Percentiles rank a stretch among this genome's conserved stretches.
phyloP scores from a whole-genome alignment of 257 asterid species.

The Haberlea rhodopensis region DNA sequence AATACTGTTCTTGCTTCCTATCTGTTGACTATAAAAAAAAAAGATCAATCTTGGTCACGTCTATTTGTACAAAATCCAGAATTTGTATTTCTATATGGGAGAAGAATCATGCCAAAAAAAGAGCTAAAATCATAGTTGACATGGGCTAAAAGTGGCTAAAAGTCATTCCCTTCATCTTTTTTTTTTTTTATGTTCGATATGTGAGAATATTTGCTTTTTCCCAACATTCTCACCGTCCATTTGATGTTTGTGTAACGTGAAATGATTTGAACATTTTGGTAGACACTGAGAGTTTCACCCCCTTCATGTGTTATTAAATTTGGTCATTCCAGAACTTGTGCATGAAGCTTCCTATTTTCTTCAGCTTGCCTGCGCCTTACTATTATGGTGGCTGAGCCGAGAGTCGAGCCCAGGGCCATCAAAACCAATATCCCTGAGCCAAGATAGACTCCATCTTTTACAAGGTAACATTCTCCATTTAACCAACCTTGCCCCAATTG shows the following conservation, averaged over 20 bases:
- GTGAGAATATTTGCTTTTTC: conserved; percentile 19
- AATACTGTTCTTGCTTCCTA: conserved; percentile 4
- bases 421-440: conserved; percentile 54
- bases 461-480: conserved; percentile 78
- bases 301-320: no score
- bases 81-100: neutral
- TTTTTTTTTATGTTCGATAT: no score
- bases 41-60: neutral
- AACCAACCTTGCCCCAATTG: conserved; percentile 77
- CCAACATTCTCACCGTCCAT: no score
- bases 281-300: no score
- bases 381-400: conserved; percentile 38
- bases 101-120: neutral
- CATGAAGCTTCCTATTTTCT: conserved; percentile 40
- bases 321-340: conserved; percentile 7
- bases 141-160: neutral
- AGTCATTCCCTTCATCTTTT: conserved; percentile 2
- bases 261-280: no score
- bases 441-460: conserved; percentile 60
- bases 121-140: neutral
- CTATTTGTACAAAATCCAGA: neutral
- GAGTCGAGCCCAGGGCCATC: conserved; percentile 41
- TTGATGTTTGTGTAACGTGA: no score
- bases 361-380: conserved; percentile 34
- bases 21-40: neutral